Base-by-base conservation (phyloP, 257 asterid species). In the Forsythia suspensa region DNA sequence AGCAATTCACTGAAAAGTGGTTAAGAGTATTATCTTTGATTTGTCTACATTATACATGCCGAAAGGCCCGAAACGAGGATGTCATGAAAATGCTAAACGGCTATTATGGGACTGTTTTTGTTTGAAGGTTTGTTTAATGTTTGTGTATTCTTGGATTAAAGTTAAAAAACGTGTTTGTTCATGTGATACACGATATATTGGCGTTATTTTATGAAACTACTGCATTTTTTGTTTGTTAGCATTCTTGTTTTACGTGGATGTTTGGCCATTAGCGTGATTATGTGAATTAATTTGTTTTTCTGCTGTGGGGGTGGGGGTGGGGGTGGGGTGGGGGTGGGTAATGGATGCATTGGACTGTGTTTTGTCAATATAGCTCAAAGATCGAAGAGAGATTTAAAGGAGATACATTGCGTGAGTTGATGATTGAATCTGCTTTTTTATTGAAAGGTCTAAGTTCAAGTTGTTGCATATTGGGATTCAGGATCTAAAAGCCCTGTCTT, bases 401-500 rank as follows among this genome's bases (percentile, higher is more conserved):
- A 21, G 16, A 29, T 16, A 55, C 11, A n/a, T 16, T 29, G 34
- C 34, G 2, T 29, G 34, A 29, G 34, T 29, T 55, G 29, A 87
- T 91, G 88, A 90, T 89, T 91, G 87, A 80, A 78, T 82, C 66
- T 83, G 85, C 91, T 87, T 90, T 63, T 89, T 80, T 16, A 84
- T 74, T 44, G 75, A 80, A 83, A 80, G 88, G 75, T 76, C 76
- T 81, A 76, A 39, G 72, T 77, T 83, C 80, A 55, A 29, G 61
- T 73, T 71, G 44, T 82, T 82, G 84, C 76, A 63, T 75, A 79
- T 82, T 85, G 90, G 83, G 82, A 84, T 86, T 81, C 78, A 83
- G 83, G n/a, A 59, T 77, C 82, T 74, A 68, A 81, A 82, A 82
- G 84, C 78, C 75, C 74, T 29, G 34, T 29, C 34, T 40, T 40